A percentile compares a stretch with the other conserved stretches of the same genome.
Conservation (phyloP, 768 basidiomycete genomes). For the Xanthoconium purpureum region DNA sequence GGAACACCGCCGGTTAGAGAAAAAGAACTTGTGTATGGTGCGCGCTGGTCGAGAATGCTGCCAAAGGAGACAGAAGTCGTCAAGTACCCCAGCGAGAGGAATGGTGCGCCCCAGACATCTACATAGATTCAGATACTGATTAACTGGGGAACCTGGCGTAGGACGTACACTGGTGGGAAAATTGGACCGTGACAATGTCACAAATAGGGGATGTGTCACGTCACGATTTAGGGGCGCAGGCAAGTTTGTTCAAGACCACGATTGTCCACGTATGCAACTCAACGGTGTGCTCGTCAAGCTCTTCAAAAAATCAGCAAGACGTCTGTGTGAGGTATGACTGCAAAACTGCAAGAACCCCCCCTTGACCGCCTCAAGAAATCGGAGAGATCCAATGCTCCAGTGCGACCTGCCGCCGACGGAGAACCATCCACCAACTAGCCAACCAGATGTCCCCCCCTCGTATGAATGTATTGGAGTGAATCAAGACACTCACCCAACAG, state of each 20-base stretch:
- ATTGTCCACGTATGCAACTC: constrained; percentile 24
- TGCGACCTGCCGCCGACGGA: not conserved
- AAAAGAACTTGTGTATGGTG: not conserved
- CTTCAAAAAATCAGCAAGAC: constrained; percentile 19
- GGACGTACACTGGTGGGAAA: constrained; percentile 14
- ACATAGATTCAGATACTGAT: not conserved
- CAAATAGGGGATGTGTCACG: constrained; percentile 29
- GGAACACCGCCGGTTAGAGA: constrained; percentile 8
- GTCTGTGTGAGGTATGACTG: constrained; percentile 28
- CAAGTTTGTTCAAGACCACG: constrained; percentile 31
- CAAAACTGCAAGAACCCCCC: constrained; percentile 11
- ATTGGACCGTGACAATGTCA: constrained; percentile 22
- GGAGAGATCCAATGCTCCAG: constrained; percentile 1
- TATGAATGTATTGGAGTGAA: constrained; percentile 28
- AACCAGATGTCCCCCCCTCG: constrained; percentile 21
- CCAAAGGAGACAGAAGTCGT: not conserved
- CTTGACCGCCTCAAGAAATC: constrained; percentile 6
- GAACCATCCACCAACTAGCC: constrained; percentile 1
- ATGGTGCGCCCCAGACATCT: constrained; percentile 4
- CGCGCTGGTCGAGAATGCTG: not conserved
- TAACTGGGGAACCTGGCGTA: not conserved
- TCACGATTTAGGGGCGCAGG: constrained; percentile 25
- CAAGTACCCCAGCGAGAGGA: not conserved
- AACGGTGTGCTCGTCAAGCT: constrained; percentile 28
- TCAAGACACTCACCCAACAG: constrained; percentile 31